Base-by-base conservation (phyloP, 495 filamentous ascomycete species). In the Letharia lupina region DNA sequence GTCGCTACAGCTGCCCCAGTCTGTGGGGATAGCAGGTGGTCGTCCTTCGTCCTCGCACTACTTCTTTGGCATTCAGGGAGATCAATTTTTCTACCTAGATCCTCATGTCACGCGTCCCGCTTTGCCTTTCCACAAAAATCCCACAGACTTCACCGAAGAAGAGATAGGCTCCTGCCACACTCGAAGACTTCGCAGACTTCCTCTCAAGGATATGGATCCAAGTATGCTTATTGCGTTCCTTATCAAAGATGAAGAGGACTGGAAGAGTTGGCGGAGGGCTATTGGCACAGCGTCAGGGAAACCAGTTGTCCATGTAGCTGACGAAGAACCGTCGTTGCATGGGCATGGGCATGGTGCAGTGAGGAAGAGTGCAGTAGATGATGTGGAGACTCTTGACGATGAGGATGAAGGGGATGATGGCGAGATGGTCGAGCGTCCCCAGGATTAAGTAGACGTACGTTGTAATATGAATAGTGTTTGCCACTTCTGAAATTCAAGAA, bases 141-240 rank as follows among this genome's bases (percentile, higher is more conserved):
- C 78, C 4, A 65, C 77, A 20, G 72, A 82, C 20, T 91, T 90
- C 71, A 86, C 85, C 0, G 61, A 75, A 41, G 88, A 90, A 65
- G 92, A 97, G 45, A 68, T 96, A 16, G 86, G 88, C 70, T 87
- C 86, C 4, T 97, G 91, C 72, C 93, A 99, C 74, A 97, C 92
- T 4, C 83, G 89, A 58, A 85, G 95, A 44, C 71, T 98, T 28
- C 85, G 94, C 41, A 81, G 90, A 54, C 80, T 99, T 39, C 87
- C 92, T 65, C 81, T 98, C 44, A 84, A 86, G 65, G 94, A 98
- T 65, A 93, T 98, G 91, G 95, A 99, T 71, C 95, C 95, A 11
- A 96, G 93, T 75, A 99, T 99, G 95, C 79, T 99, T 40, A 89
- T 99, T 63, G 95, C 89, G n/a, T 98, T 99, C 70, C 78, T 99